Base-by-base conservation (phyloP, 2,329 filamentous ascomycete genomes). In the Chalaropsis ovoidea region DNA sequence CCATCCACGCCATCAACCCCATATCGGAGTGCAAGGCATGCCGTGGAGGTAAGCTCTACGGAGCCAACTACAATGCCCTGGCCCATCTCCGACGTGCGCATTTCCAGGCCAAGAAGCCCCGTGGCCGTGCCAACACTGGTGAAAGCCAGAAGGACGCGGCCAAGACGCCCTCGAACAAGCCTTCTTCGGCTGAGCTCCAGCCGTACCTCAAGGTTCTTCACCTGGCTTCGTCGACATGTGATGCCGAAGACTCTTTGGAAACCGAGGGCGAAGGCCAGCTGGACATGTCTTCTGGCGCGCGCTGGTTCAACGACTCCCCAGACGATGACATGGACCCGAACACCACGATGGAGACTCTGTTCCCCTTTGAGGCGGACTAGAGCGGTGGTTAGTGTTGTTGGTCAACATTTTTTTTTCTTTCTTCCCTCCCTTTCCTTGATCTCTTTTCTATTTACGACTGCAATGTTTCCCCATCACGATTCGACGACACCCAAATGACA, bases 1-100 rank as follows among this genome's bases (percentile, higher is more conserved):
- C 31, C 0, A 22, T 68, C 15, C 45, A 39, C 10, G 65, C 68
- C 3, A 64, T 67, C 47, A 67, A 65, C 58, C 86, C 91, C 49
- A 81, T 97, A 42, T 78, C 80, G 62, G 87, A 88, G 70, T 96
- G 92, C 82, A 95, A 95, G 75, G 83, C 88, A 61, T 97, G 93
- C 74, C 82, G 81, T 61, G 81, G 81, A 56, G 77, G 81, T 65
- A 96, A 96, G 78, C 82, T 83, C 67, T 97, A 97, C 71, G 88
- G 88, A 2, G 89, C 89, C 17, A 94, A 96, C 76, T 96, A 97
- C 77, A 97, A 97, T 71, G 93, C 92, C 0, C 91, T 91, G 0
- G 93, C 91, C 0, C 93, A 97, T 73, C 81, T 97, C 8, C 83
- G 92, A 52, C 86, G 93, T 62, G 87, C 88, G 0, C 93, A 97